These are phyloP conservation scores for Debaryomycetaceae sp. DNA, from an alignment of 1,139 yeast species.

Conservation along the genomic window DNA sequence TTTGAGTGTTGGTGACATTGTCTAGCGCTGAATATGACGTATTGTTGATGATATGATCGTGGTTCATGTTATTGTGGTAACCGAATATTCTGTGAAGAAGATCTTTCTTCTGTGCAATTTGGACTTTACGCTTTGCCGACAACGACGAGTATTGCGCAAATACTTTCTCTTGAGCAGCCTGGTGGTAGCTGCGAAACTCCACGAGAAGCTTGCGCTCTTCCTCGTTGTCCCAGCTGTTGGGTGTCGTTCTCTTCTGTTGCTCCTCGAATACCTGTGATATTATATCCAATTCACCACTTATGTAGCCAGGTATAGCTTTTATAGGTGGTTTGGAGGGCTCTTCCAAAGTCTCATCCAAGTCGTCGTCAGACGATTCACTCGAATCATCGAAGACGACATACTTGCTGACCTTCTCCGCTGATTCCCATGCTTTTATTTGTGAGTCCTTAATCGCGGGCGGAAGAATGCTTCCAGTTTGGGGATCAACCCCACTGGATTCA, in stretches of 20 bases:
- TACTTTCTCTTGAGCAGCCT: conserved; percentile 30
- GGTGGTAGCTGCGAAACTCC: conserved; percentile 32
- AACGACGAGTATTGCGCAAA: conserved; percentile 33
- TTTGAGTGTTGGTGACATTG: conserved; percentile 34
- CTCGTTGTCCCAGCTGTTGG: conserved; percentile 11
- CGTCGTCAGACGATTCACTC: conserved; percentile 23
- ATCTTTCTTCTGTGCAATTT: conserved; percentile 41
- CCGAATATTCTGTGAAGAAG: conserved; percentile 39
- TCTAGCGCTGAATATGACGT: conserved; percentile 38
- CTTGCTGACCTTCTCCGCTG: conserved; percentile 38
- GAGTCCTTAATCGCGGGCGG: conserved; percentile 31
- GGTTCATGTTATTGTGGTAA: conserved; percentile 34
- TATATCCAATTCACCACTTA: conserved; percentile 33
- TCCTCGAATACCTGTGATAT: conserved; percentile 9
- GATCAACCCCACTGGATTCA: conserved; percentile 16
- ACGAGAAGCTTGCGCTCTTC: conserved; percentile 29
- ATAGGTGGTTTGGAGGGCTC: conserved; percentile 16
- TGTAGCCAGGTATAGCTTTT: conserved; percentile 39
- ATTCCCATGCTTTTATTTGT: conserved; percentile 47
- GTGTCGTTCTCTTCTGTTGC: conserved; percentile 6
- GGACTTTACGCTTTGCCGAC: conserved; percentile 39
- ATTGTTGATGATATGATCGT: conserved; percentile 42
- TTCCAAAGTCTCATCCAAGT: conserved; percentile 16
- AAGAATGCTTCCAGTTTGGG: conserved; percentile 16
- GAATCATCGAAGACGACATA: conserved; percentile 36